These are phyloP conservation scores for Sequoia sempervirens DNA, from an alignment of 75 land plant genomes.

Conservation along the genomic window DNA sequence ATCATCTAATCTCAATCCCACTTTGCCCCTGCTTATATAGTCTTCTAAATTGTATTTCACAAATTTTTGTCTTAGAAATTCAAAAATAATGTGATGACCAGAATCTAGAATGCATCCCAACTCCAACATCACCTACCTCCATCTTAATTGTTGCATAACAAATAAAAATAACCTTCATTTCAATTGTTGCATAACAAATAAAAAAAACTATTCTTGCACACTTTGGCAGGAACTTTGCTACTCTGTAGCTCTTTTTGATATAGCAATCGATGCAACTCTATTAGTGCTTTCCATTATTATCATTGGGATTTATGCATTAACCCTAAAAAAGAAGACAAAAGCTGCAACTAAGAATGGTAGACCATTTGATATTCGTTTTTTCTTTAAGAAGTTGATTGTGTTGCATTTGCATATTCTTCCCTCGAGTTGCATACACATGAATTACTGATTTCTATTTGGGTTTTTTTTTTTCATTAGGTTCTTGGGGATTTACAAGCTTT, in stretches of 20 bases:
- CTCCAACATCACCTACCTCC: no score
- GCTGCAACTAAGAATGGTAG: conserved; percentile 22
- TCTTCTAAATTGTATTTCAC: background rate
- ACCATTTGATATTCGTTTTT: conserved; percentile 52
- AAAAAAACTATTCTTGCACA: no score
- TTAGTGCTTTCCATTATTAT: conserved; percentile 28
- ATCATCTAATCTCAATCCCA: no score
- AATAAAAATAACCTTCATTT: no score
- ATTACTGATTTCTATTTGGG: background rate
- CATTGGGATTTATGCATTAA: conserved; percentile 40
- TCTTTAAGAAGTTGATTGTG: background rate
- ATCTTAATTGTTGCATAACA: no score
- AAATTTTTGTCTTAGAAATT: background rate
- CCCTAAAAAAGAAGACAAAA: conserved; percentile 47
- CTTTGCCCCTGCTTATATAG: conserved; percentile 7
- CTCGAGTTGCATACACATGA: background rate
- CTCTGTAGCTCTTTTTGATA: conserved; percentile 27
- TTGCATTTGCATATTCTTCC: background rate
- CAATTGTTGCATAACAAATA: no score
- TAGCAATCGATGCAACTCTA: conserved; percentile 38
- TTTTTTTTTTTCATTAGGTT: conserved; percentile 23
- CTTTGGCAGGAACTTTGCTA: no score
- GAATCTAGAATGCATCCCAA: no score
- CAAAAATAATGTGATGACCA: background rate
- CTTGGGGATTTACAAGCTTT: conserved; percentile 33